Conservation (phyloP, 352 stramenopile species). For the Pythium aphanidermatum region DNA sequence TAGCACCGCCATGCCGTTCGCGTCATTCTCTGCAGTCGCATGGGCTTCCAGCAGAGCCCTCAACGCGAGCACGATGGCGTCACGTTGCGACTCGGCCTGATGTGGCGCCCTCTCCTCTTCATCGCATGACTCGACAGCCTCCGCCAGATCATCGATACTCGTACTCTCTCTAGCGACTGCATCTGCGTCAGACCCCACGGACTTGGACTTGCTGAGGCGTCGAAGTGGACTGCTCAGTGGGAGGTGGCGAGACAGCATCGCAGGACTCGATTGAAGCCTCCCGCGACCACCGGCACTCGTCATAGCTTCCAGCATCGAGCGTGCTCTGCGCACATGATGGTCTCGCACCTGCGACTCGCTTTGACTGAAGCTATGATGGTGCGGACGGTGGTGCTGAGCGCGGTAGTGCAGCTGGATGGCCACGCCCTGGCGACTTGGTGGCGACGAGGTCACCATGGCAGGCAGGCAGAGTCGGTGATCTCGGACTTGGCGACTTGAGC, state of each 20-base stretch:
- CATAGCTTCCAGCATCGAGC: slow-evolving; percentile 8
- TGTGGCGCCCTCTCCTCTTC: slow-evolving; percentile 14
- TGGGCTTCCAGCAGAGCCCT: slow-evolving; percentile 52
- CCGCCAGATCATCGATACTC: neutral
- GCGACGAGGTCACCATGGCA: neutral
- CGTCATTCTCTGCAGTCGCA: slow-evolving; percentile 24
- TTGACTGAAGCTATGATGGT: too few relatives aligned
- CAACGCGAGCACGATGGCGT: slow-evolving; percentile 50
- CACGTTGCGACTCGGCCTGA: slow-evolving; percentile 23
- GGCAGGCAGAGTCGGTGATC: too few relatives aligned
- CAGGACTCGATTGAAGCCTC: slow-evolving; percentile 13
- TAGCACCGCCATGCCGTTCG: slow-evolving; percentile 32
- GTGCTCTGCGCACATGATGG: slow-evolving; percentile 9
- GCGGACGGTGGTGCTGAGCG: neutral
- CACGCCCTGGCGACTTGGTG: neutral
- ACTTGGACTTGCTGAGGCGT: too few relatives aligned
- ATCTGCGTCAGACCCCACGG: too few relatives aligned
- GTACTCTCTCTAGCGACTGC: too few relatives aligned
- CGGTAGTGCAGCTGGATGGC: neutral
- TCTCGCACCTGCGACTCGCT: neutral
- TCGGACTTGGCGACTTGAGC: neutral
- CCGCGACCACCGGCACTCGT: neutral
- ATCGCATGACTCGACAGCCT: neutral
- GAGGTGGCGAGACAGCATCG: slow-evolving; percentile 12
- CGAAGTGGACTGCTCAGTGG: too few relatives aligned